phyloP scores from a whole-genome alignment of 768 basidiomycete genomes.

The Boletales sp. region DNA sequence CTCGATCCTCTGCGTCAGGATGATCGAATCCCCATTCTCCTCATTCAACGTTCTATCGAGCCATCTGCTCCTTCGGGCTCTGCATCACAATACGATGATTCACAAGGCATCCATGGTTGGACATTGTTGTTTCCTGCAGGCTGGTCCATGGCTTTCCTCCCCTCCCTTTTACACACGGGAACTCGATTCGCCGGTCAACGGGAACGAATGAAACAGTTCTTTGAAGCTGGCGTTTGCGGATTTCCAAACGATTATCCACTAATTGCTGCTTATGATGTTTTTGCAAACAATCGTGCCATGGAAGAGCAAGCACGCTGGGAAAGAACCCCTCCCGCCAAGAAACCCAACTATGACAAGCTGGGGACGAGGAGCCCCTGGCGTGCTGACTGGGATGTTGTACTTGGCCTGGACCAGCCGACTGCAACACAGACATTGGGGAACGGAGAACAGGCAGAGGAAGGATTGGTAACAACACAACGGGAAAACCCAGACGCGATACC shows the following conservation, averaged over 20 bases:
- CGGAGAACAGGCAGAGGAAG: slow-evolving; percentile 25
- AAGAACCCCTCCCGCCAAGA: slow-evolving; percentile 83
- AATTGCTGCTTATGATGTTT: slow-evolving; percentile 49
- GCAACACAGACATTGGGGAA: slow-evolving; percentile 2
- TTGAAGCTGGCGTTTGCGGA: slow-evolving; percentile 69
- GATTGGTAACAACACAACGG: slow-evolving; percentile 57
- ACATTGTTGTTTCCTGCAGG: slow-evolving; percentile 82
- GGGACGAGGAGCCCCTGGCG: slow-evolving; percentile 70
- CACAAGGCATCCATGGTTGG: slow-evolving; percentile 73
- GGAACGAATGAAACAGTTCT: slow-evolving; percentile 75
- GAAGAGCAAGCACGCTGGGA: slow-evolving; percentile 66
- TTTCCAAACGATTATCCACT: slow-evolving; percentile 83
- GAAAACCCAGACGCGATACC: slow-evolving; percentile 30
- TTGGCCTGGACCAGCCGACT: slow-evolving; percentile 42
- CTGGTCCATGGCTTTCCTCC: slow-evolving; percentile 89
- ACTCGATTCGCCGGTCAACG: slow-evolving; percentile 84
- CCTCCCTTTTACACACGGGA: slow-evolving; percentile 77
- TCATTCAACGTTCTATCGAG: slow-evolving; percentile 76
- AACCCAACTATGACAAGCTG: slow-evolving; percentile 64
- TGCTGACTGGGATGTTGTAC: slow-evolving; percentile 70
- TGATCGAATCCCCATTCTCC: slow-evolving; percentile 76
- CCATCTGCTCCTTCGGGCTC: slow-evolving; percentile 12
- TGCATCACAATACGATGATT: slow-evolving; percentile 22
- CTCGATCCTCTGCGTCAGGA: slow-evolving; percentile 70
- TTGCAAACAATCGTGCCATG: slow-evolving; percentile 45